A percentile compares a stretch with the other conserved stretches of the same genome.
Conservation (phyloP, 2,329 filamentous ascomycete species). For the Alternaria infectoria region DNA sequence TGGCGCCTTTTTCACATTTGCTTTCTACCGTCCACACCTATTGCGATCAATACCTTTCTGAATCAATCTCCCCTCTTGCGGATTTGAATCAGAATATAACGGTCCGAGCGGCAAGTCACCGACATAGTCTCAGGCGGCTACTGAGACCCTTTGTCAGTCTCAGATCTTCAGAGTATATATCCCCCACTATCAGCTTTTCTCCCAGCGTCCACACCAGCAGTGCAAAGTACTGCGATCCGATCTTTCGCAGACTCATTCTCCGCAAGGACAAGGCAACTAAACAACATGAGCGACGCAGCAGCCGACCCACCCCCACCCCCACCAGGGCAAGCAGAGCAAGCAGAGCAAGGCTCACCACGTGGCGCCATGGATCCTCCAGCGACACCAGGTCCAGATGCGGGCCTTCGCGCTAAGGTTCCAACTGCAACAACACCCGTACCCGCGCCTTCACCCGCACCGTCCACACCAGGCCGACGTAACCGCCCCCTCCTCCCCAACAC, state of each 20-base stretch:
- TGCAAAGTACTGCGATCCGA: background rate
- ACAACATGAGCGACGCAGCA: background rate
- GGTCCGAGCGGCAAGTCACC: background rate
- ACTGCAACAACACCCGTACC: background rate
- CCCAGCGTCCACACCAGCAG: background rate
- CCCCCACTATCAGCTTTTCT: background rate
- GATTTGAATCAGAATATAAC: background rate
- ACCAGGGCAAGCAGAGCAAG: background rate
- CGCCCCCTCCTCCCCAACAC: background rate
- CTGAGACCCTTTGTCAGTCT: background rate
- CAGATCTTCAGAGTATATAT: background rate
- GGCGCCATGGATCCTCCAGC: background rate
- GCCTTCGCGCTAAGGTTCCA: background rate
- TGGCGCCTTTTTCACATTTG: background rate
- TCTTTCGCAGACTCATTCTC: background rate
- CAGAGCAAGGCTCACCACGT: background rate
- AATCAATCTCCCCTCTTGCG: background rate
- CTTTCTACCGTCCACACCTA: background rate
- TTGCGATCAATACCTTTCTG: background rate
- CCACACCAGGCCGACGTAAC: background rate
- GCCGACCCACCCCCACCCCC: background rate
- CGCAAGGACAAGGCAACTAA: background rate
- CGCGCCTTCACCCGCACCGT: background rate
- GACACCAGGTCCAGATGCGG: background rate
- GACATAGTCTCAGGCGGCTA: background rate